phyloP scores from a whole-genome alignment of 108 stramenopile genomes.

The Chaetoceros tenuissimus region DNA sequence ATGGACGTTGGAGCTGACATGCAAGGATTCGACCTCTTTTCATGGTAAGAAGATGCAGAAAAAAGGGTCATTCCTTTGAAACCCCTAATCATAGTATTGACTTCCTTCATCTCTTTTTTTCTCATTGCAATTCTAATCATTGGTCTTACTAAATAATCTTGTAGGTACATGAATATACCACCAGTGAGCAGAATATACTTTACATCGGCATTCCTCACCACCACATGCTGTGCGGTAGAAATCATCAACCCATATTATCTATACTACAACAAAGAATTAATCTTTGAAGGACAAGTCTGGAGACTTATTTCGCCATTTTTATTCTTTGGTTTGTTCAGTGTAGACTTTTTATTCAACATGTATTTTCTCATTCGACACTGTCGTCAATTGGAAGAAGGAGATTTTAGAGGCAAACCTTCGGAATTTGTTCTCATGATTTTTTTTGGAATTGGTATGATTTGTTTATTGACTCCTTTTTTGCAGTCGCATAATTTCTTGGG shows the following conservation, averaged over 20 bases:
- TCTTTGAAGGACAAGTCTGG: slow-evolving; percentile 94
- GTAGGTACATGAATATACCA: slow-evolving; percentile 97
- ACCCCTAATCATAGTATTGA: no score
- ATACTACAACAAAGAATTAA: slow-evolving; percentile 89
- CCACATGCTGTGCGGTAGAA: slow-evolving; percentile 89
- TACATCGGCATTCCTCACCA: slow-evolving; percentile 91
- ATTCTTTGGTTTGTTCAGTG: slow-evolving; percentile 94
- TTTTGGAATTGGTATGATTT: slow-evolving; percentile 81
- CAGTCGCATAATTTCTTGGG: slow-evolving; percentile 81
- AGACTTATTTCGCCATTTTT: slow-evolving; percentile 89
- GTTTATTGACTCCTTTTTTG: slow-evolving; percentile 72
- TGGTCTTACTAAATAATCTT: no score
- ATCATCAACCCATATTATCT: slow-evolving; percentile 81
- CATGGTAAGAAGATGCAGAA: no score
- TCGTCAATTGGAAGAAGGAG: slow-evolving; percentile 91
- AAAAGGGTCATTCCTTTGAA: no score
- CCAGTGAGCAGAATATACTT: slow-evolving; percentile 88
- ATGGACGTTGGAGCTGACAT: no score
- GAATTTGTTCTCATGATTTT: slow-evolving; percentile 90
- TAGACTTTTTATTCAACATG: slow-evolving; percentile 99
- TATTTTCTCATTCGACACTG: slow-evolving; percentile 96
- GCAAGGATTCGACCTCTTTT: no score
- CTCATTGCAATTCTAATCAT: no score
- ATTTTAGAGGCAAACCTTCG: slow-evolving; percentile 89
- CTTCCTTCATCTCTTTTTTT: no score